A percentile compares a stretch with the other conserved stretches of the same genome.
Conservation (phyloP, 75 land plant species). For the Selaginella moellendorffii region DNA sequence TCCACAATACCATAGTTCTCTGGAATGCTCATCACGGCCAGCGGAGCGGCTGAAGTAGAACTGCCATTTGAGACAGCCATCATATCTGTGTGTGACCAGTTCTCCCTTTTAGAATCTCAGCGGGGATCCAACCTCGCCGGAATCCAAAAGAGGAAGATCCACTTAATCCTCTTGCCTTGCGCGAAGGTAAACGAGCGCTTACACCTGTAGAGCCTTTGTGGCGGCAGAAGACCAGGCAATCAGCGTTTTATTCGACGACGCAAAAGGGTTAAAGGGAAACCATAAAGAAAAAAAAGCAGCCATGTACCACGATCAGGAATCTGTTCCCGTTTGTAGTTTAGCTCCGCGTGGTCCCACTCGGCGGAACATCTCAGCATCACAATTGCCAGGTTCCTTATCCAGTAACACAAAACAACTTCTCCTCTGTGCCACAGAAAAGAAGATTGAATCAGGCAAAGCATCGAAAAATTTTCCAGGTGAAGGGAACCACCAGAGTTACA, state of each 20-base stretch:
- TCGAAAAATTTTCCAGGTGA: too few species aligned
- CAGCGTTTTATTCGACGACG: neutral
- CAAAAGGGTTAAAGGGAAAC: neutral
- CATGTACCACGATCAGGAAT: neutral
- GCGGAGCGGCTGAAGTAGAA: neutral
- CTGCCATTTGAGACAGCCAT: neutral
- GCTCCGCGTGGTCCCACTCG: neutral
- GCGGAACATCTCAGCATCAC: neutral
- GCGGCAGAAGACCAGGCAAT: neutral
- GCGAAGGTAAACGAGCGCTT: neutral
- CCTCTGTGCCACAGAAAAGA: too few species aligned
- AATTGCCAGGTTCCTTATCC: too few species aligned
- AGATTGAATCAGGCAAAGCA: too few species aligned
- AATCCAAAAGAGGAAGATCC: neutral
- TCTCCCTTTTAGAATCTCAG: too few species aligned
- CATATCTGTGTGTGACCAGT: too few species aligned
- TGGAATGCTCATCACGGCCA: constrained; percentile 17
- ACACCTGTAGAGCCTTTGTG: neutral
- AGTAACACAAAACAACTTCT: too few species aligned
- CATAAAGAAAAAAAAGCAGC: neutral
- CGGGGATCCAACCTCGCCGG: too few species aligned
- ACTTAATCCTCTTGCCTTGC: neutral
- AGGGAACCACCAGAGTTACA: too few species aligned
- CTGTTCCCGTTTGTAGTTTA: neutral
- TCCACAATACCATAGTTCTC: constrained; percentile 26